Conservation (phyloP, 305 asterid genomes). For the Petunia hybrid region DNA sequence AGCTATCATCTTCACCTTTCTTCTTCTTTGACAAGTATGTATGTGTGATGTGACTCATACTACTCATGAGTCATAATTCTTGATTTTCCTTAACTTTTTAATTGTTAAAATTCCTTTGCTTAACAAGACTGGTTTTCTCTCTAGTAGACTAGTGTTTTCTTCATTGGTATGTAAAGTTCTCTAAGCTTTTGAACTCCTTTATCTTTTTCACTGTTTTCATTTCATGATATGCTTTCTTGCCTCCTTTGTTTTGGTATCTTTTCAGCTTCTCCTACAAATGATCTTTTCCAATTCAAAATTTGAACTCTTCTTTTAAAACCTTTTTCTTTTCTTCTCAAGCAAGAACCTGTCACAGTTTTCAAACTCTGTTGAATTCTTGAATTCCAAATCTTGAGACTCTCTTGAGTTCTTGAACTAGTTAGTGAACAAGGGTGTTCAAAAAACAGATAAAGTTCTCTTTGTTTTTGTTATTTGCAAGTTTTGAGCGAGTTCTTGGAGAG, state of each 20-base stretch:
- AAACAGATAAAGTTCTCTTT: not conserved
- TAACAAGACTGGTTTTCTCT: slow-evolving; percentile 28
- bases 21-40: not conserved
- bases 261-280: slow-evolving; percentile 25
- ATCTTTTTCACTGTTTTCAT: slow-evolving; percentile 21
- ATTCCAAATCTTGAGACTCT: not conserved
- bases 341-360: not conserved
- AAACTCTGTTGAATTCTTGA: not conserved
- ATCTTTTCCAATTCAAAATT: slow-evolving; percentile 18
- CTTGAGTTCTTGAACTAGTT: not conserved
- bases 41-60: not conserved
- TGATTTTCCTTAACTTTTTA: not conserved
- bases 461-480: not conserved
- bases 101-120: not conserved
- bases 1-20: not conserved
- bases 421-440: not conserved
- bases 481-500: not conserved
- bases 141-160: slow-evolving; percentile 8
- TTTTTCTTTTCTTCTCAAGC: not conserved
- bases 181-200: not conserved
- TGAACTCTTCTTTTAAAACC: slow-evolving; percentile 11
- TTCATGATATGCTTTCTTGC: slow-evolving; percentile 32
- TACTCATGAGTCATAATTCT: not conserved
- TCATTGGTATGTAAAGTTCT: slow-evolving; percentile 27
- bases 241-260: slow-evolving; percentile 33